A percentile compares a stretch with the other conserved stretches of the same genome.
Evolutionary conservation across 495 filamentous ascomycete genomes (phyloP).

Genomic region (Xylaria grammica): DNA sequence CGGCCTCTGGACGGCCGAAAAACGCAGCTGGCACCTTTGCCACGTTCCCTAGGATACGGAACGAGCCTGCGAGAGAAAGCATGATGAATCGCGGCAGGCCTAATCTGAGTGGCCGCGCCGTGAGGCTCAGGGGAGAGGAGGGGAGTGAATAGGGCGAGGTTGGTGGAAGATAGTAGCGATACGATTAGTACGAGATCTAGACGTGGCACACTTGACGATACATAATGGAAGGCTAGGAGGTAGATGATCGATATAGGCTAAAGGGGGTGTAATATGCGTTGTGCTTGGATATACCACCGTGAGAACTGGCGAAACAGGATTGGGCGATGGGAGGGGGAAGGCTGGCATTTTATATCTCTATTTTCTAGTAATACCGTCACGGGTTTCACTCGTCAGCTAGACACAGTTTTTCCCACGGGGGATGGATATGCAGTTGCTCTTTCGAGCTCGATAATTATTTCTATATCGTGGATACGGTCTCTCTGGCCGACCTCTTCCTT

Average conservation of each 20-base stretch:
- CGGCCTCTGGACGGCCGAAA: slow-evolving; percentile 25
- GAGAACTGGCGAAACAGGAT: neutral
- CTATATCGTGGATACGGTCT: too few species aligned
- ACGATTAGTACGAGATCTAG: neutral
- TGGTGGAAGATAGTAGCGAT: neutral
- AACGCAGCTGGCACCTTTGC: slow-evolving; percentile 33
- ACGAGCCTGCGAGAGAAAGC: slow-evolving; percentile 17
- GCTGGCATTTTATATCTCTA: too few species aligned
- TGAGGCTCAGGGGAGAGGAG: slow-evolving; percentile 23
- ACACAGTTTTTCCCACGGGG: too few species aligned
- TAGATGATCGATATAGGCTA: neutral
- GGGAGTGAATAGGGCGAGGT: slow-evolving; percentile 22
- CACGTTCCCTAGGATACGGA: slow-evolving; percentile 31
- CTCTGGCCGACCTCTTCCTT: too few species aligned
- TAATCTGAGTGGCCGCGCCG: slow-evolving; percentile 14
- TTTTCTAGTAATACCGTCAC: too few species aligned
- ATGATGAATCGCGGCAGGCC: slow-evolving; percentile 27
- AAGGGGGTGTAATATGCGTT: neutral
- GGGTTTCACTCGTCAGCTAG: too few species aligned
- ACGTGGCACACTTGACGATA: too few species aligned
- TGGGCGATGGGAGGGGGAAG: too few species aligned
- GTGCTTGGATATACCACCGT: slow-evolving; percentile 17
- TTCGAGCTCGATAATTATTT: too few species aligned
- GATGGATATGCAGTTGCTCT: too few species aligned
- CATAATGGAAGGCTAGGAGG: too few species aligned